Base-by-base conservation (phyloP, 2,329 filamentous ascomycete species). In the Tympanopsis confertula region DNA sequence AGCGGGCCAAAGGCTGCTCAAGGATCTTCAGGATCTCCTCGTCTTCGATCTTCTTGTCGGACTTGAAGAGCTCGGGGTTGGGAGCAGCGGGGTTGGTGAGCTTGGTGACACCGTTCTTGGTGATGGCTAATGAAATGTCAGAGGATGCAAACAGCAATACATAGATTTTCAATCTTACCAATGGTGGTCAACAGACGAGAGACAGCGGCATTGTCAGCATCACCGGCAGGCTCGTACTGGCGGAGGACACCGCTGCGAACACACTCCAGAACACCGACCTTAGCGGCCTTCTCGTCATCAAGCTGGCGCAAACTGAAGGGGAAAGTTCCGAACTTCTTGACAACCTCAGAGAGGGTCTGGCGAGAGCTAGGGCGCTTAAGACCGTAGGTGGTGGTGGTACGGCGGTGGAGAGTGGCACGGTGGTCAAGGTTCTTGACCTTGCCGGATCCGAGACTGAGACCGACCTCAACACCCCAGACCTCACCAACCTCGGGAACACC, bases 381-480 rank as follows among this genome's bases (percentile, higher is more conserved):
- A 43, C 79, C 80, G 63, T 94, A 95, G 43, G 86, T 95, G 50
- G 86, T 88, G 48, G 77, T 81, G 41, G 91, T 96, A 53, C 89
- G 84, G 57, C 89, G 86, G 68, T 96, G 87, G 47, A 98, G 75
- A 35, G 91, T 98, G 37, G 91, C 69, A 46, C 91, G 79, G 63
- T 93, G 82, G 54, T 86, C 78, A 43, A 94, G 70, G 49, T 71
- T 81, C 81, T 96, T 98, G 62, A 94, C 83, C 72, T 98, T 98
- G 58, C 91, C 91, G 44, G 78, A 80, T 46, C 88, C 88, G 51
- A 91, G 68, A 62, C 84, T 91, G 56, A 98, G 77, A 50, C 89
- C 89, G 57, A 95, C 78, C 71, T 98, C 91, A 39, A 98, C 86
- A 62, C 91, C 91, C 91, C 91, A 98, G 43, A 94, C 88, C 59